Evolutionary conservation across 1,284 basidiomycete genomes (phyloP), one percentile per base, ranked within the genome.

Genomic region (Irpex sp.): DNA sequence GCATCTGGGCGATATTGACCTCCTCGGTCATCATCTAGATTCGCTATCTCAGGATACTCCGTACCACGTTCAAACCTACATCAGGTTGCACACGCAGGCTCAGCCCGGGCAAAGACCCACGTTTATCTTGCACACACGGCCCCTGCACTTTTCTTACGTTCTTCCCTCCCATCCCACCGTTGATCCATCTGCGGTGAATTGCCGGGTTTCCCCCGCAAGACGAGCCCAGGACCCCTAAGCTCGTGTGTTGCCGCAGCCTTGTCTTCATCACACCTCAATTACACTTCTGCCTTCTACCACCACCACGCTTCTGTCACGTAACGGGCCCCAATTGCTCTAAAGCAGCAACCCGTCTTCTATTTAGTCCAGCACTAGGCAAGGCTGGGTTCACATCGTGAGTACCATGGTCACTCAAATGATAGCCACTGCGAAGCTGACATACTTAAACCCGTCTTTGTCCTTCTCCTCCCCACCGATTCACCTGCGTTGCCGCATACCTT

Each of bases 111-210:
- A 26, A 26, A 56, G 19, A 36, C 59, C 59, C 62, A 64, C 62
- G 62, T 60, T 61, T 55, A 52, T 58, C 52, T 38, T 13, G 40
- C 31, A 47, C 51, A 36, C 48, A 37, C 57, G 31, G 44, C 57
- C 38, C 47, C 58, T 57, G 60, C 51, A 31, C 21, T 36, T 48
- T n/a, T 56, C 62, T 61, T 54, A 44, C 63, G 51, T 61, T 19
- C 63, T 58, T 26, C 26, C 59, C 59, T 61, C 52, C 36, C n/a
- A 44, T 44, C 40, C 40, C n/a, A 36, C 47, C 38, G 47, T 60
- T 51, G 38, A n/a, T 38, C 62, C 38, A 57, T 49, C 55, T 36
- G 13, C 64, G 64, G 64, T n/a, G 64, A 65, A 62, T 59, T 54
- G 34, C 64, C 64, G 61, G 64, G 9, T 15, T 34, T 34, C 47